Conservation (phyloP, 768 basidiomycete genomes). For the Pholiota microspora region DNA sequence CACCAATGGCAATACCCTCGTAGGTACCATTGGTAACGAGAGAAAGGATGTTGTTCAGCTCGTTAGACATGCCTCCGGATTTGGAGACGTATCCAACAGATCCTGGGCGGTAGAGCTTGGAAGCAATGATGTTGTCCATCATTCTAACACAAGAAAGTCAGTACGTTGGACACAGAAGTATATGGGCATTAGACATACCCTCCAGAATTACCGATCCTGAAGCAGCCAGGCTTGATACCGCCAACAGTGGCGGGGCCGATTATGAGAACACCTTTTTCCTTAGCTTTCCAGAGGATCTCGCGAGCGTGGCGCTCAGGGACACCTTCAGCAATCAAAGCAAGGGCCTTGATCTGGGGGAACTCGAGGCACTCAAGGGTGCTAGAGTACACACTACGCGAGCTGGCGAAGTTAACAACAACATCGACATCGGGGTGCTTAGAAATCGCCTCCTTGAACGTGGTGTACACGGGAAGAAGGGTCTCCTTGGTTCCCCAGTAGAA, state of each 20-base stretch:
- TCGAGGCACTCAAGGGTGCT: conserved; percentile 91
- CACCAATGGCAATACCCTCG: conserved; percentile 99
- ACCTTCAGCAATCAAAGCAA: conserved; percentile 98
- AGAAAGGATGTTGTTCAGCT: conserved; percentile 99
- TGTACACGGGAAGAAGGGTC: conserved; percentile 97
- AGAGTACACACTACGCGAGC: conserved; percentile 89
- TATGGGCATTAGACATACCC: conserved; percentile 50
- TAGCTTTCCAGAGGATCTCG: conserved; percentile 89
- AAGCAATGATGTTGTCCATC: conserved; percentile 99
- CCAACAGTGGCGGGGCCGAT: conserved; percentile 96
- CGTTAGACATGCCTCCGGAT: conserved; percentile 99
- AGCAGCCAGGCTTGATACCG: conserved; percentile 99
- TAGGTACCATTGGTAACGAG: conserved; percentile 96
- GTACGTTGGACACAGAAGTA: conserved; percentile 1
- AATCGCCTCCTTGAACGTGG: conserved; percentile 84
- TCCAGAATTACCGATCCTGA: conserved; percentile 99
- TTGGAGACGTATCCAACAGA: conserved; percentile 99
- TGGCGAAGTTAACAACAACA: conserved; percentile 98
- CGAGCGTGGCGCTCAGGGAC: conserved; percentile 97
- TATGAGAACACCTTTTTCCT: conserved; percentile 86
- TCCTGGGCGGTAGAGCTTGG: conserved; percentile 96
- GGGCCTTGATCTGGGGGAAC: conserved; percentile 49
- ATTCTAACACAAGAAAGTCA: conserved; percentile 49
- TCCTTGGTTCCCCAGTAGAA: conserved; percentile 99
- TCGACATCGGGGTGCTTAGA: conserved; percentile 96